Conservation (phyloP, 768 basidiomycete species). For the Amylocystis lapponica region DNA sequence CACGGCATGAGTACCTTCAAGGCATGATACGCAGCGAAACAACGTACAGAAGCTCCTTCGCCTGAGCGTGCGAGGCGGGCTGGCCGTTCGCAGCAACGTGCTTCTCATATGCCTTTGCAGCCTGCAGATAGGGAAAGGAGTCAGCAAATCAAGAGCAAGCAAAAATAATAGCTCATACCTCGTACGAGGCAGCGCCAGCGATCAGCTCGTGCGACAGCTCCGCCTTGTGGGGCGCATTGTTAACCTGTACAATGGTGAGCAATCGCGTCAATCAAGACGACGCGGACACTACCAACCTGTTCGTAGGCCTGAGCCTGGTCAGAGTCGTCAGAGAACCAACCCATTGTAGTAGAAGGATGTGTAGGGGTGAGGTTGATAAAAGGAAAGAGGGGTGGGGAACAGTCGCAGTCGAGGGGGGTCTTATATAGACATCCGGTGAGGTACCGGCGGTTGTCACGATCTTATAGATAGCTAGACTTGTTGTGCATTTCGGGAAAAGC, state of each 20-base stretch:
- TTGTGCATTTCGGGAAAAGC: too few relatives aligned
- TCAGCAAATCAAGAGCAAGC: too few relatives aligned
- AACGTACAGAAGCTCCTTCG: conserved; percentile 48
- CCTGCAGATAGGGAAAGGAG: conserved; percentile 30
- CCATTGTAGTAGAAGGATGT: conserved; percentile 33
- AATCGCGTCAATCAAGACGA: too few relatives aligned
- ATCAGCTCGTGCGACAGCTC: conserved; percentile 60
- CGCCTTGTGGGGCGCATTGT: conserved; percentile 49
- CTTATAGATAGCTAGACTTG: too few relatives aligned
- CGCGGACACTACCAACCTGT: conserved; percentile 23
- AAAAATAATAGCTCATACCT: too few relatives aligned
- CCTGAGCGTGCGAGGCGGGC: conserved; percentile 43
- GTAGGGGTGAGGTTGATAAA: conserved; percentile 15
- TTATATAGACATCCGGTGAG: too few relatives aligned
- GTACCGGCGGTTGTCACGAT: too few relatives aligned
- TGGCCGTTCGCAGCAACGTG: conserved; percentile 47
- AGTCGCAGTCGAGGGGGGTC: background rate
- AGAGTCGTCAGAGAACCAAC: conserved; percentile 37
- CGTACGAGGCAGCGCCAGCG: conserved; percentile 61
- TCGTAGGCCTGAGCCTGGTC: conserved; percentile 38
- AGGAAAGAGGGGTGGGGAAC: conserved; percentile 13
- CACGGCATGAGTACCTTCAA: conserved; percentile 2
- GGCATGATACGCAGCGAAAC: background rate
- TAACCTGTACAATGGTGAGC: conserved; percentile 30
- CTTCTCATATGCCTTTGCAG: conserved; percentile 56